Base-by-base conservation (phyloP, 2,329 filamentous ascomycete genomes). In the Fonsecaea nubica region DNA sequence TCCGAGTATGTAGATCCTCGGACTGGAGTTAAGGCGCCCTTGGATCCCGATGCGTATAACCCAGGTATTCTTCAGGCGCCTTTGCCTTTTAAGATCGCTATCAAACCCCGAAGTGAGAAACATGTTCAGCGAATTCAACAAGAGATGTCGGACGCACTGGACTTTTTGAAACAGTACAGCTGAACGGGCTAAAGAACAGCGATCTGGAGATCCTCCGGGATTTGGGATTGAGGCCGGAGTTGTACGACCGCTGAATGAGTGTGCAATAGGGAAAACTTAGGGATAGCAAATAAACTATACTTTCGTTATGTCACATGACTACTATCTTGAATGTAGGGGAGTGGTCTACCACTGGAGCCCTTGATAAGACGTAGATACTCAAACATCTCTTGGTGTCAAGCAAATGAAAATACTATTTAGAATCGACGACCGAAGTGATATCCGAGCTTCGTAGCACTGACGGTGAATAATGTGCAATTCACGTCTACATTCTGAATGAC, bases 31-130 rank as follows among this genome's bases (percentile, higher is more conserved):
- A 32, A 54, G n/a, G 21, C 25, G n/a, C 30, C 53, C 9, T 42
- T 62, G 33, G 59, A 62, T 55, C 32, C 38, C 18, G 25, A 62
- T 54, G 59, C 59, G 8, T 62, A 62, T 42, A 55, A 36, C n/a
- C 36, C 45, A 15, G 59, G 33, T 2, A 62, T 62, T 35, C 50
- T 62, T 18, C 32, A 38, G n/a, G 33, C 25, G 25, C 59, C 59
- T 21, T 40, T 54, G 48, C 48, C 59, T 7, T 62, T 54, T 33
- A 62, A 62, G 36, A 55, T 62, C 50, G 33, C 36, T 12, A 38
- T 55, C 8, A 42, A 38, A 18, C 59, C 59, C 32, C 38, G 59
- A 33, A 54, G 48, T 15, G 21, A 36, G 32, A 42, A 62, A 21
- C 59, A 62, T 42, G 25, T 53, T 18, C 12, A 53, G 15, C n/a